Conservation (phyloP, 2,329 filamentous ascomycete genomes). For the Trichoderma gracile region DNA sequence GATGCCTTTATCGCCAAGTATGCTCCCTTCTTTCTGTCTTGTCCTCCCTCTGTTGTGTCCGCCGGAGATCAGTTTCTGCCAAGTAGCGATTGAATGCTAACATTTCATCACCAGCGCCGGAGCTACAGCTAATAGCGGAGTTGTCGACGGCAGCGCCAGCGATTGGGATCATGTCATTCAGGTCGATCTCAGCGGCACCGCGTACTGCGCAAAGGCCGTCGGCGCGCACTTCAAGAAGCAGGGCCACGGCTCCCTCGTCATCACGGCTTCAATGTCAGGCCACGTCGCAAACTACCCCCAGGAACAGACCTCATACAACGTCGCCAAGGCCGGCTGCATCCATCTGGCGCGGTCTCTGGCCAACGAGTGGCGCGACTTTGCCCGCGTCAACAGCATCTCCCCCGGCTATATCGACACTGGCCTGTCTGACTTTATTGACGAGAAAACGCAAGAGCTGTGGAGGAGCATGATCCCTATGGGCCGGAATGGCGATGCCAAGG, state of each 20-base stretch:
- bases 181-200: conserved; percentile 67
- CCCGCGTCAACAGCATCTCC: conserved; percentile 65
- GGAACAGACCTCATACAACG: conserved; percentile 67
- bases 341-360: conserved; percentile 52
- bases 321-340: conserved; percentile 59
- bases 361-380: conserved; percentile 69
- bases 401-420: conserved; percentile 70
- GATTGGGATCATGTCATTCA: conserved; percentile 65
- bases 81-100: not conserved
- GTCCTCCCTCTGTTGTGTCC: too few species aligned
- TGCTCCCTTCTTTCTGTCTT: conserved; percentile 55
- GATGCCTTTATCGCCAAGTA: conserved; percentile 76
- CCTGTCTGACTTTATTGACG: conserved; percentile 64
- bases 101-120: conserved; percentile 51
- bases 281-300: conserved; percentile 72
- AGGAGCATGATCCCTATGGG: conserved; percentile 73
- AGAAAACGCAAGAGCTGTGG: conserved; percentile 71
- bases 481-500: conserved; percentile 65
- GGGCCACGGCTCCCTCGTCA: conserved; percentile 65
- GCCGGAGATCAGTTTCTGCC: too few species aligned
- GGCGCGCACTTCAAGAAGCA: conserved; percentile 65
- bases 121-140: conserved; percentile 66
- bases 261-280: conserved; percentile 69
- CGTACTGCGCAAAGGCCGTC: conserved; percentile 65
- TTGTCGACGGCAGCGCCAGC: conserved; percentile 67